Percentiles rank a stretch among this genome's conserved stretches.
Evolutionary conservation across 148 eudicot species (phyloP).

Genomic region (Rhododendron williamsianum): DNA sequence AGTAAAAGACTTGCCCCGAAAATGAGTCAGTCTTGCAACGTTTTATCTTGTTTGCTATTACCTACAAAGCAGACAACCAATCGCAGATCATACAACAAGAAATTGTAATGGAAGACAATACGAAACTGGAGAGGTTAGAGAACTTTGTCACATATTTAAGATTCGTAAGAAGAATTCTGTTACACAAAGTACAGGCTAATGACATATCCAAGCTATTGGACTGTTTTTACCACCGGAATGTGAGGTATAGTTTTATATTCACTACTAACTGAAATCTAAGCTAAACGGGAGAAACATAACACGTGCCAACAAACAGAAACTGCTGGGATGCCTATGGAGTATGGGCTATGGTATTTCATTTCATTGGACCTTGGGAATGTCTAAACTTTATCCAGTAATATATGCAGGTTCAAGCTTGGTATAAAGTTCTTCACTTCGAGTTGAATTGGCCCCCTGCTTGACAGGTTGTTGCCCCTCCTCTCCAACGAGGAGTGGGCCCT

Average conservation of each 20-base stretch:
- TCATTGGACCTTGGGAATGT: not conserved
- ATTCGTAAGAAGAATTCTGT: not conserved
- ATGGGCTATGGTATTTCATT: not conserved
- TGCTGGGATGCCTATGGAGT: not conserved
- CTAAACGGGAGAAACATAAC: not conserved
- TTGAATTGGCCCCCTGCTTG: not conserved
- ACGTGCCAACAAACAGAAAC: not conserved
- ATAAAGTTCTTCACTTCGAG: not conserved
- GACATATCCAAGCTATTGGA: not conserved
- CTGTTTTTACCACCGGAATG: not conserved
- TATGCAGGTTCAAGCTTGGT: not conserved
- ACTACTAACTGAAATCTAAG: not conserved
- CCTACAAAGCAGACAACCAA: conserved; percentile 43
- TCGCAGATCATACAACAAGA: conserved; percentile 6
- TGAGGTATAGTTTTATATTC: not conserved
- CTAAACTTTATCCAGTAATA: not conserved
- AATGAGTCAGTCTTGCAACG: conserved; percentile 98
- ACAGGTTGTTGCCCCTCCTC: not conserved
- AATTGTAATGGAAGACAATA: not conserved
- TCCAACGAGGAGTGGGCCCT: not conserved
- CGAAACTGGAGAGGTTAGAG: not conserved
- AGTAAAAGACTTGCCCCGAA: conserved; percentile 47
- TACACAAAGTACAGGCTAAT: not conserved
- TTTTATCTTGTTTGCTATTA: conserved; percentile 80
- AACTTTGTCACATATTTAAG: not conserved